Percentiles rank a stretch among this genome's conserved stretches.
Evolutionary conservation across 371 early-diverging fungal species (phyloP).

Genomic region (Mucor lusitanicus): DNA sequence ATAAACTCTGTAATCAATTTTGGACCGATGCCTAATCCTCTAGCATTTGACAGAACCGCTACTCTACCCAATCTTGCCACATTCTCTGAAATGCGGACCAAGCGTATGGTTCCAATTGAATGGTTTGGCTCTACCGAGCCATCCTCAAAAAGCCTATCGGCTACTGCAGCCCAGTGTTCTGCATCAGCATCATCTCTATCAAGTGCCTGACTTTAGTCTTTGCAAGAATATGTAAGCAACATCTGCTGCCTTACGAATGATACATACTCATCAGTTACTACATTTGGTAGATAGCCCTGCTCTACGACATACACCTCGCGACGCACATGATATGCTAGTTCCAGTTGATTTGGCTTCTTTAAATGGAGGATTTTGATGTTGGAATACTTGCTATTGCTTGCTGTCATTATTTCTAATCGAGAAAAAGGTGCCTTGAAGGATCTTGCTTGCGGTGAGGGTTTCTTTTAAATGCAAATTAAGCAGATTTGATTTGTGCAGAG

Average conservation of each 20-base stretch:
- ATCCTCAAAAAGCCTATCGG: slow-evolving; percentile 10
- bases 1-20: slow-evolving; percentile 26
- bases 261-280: slow-evolving; percentile 40
- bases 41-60: slow-evolving; percentile 38
- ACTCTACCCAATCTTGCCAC: slow-evolving; percentile 42
- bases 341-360: not conserved
- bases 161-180: slow-evolving; percentile 32
- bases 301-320: slow-evolving; percentile 36
- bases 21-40: slow-evolving; percentile 34
- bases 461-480: not conserved
- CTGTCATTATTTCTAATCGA: not conserved
- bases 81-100: slow-evolving; percentile 16
- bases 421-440: not conserved
- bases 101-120: slow-evolving; percentile 37
- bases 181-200: not conserved
- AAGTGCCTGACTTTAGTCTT: not conserved
- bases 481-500: not conserved
- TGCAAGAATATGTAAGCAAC: too few relatives aligned
- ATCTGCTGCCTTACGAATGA: too few relatives aligned
- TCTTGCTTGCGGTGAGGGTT: not conserved
- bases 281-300: slow-evolving; percentile 29
- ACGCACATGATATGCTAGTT: not conserved
- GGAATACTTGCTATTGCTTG: not conserved
- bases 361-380: not conserved
- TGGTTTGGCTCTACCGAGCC: slow-evolving; percentile 10